Conservation (phyloP, 495 filamentous ascomycete genomes). For the Astrothelium macrocarpum region DNA sequence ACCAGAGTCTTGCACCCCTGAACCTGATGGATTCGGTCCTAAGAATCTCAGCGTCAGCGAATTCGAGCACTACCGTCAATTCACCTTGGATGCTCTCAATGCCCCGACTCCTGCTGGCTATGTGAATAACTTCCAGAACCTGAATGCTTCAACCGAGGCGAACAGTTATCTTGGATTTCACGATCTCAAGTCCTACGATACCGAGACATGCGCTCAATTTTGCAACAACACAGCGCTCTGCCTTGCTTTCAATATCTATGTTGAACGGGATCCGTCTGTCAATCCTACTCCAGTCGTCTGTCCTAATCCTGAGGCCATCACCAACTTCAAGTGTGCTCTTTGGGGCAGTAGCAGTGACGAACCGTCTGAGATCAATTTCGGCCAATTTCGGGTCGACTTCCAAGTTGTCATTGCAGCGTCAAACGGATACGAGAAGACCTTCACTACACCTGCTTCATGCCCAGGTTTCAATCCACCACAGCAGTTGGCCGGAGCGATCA, state of each 20-base stretch:
- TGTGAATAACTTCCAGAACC: constrained; percentile 30
- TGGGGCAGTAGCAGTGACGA: constrained; percentile 27
- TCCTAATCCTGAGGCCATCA: constrained; percentile 38
- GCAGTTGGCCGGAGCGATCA: constrained; percentile 19
- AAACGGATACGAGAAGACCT: constrained; percentile 24
- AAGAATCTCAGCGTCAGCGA: constrained; percentile 10
- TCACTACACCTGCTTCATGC: constrained; percentile 12
- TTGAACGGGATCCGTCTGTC: constrained; percentile 39
- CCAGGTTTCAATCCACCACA: constrained; percentile 8
- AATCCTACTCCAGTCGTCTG: constrained; percentile 27
- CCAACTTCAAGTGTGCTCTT: constrained; percentile 46
- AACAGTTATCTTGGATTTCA: constrained; percentile 37
- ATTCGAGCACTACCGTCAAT: constrained; percentile 13
- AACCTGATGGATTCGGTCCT: constrained; percentile 15
- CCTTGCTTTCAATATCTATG: constrained; percentile 40
- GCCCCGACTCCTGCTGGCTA: constrained; percentile 36
- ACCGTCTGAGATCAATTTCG: constrained; percentile 16
- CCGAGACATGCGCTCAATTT: constrained; percentile 28
- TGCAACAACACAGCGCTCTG: constrained; percentile 30
- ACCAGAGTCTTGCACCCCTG: constrained; percentile 12
- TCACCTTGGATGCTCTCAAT: constrained; percentile 8
- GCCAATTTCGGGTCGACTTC: constrained; percentile 19
- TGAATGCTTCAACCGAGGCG: constrained; percentile 29
- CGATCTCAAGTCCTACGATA: constrained; percentile 36
- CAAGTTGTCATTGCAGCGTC: constrained; percentile 21